Evolutionary conservation across 2,329 filamentous ascomycete genomes (phyloP), one percentile per base, ranked within the genome.

Genomic region (Cladosporium sp.): DNA sequence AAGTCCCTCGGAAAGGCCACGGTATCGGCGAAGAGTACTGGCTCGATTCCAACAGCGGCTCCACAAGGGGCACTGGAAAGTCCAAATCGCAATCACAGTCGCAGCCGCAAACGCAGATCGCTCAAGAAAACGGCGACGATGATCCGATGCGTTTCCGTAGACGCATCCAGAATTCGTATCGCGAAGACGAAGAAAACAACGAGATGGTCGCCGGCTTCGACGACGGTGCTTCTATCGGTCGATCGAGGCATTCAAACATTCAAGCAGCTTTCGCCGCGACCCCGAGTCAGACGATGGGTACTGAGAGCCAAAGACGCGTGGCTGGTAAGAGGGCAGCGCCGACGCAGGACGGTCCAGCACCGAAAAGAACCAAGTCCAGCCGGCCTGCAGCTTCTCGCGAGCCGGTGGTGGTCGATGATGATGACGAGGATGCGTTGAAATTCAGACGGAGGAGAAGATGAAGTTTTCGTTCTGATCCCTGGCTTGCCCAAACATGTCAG

Each of bases 11-110:
- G 45, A 88, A 87, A 60, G 81, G 82, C 33, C 86, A 85, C 63
- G 87, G 87, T 2, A 79, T 90, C 22, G 85, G 86, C 1, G 86
- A 90, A 46, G 80, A 85, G 43, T 89, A 90, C 70, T 92, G 87
- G 84, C 75, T 87, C 1, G 52, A 61, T 22, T 54, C 37, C 5
- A 38, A 38, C 35, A 32, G 46, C 11, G 14, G 63, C 2, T 58
- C 63, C 13, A 52, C 46, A 44, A n/a, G 54, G 52, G 16, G 56
- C 56, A n/a, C 56, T 52, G n/a, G 58, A 61, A 48, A 55, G 48
- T 37, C 53, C 56, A 31, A 58, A 61, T 51, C 52, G 49, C 57
- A 58, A 41, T 53, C 54, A 4, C 57, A 60, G 37, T 34, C 52
- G 13, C 41, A 43, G 9, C 37, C 19, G 41, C 45, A 41, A 34